A percentile compares a stretch with the other conserved stretches of the same genome.
These are phyloP conservation scores for Jatropha curcas DNA, from an alignment of 345 rosid species.

Conservation along the genomic window DNA sequence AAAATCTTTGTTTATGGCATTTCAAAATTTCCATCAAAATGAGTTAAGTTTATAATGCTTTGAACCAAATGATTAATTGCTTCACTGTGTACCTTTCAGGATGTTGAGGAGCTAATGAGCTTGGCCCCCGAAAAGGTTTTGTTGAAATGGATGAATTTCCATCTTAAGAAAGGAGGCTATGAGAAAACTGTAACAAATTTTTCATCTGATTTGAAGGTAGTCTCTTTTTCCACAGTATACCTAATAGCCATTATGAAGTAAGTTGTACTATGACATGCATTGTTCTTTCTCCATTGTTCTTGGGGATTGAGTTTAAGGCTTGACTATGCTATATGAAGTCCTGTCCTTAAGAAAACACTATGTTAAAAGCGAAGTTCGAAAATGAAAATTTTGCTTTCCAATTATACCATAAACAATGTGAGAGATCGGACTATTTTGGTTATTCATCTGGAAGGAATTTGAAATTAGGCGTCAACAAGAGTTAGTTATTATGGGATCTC, in stretches of 20 bases:
- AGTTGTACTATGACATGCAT: background rate
- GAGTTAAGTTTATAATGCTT: background rate
- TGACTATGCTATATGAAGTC: background rate
- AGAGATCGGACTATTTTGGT: background rate
- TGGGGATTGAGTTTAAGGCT: background rate
- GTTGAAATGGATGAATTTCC: constrained; percentile 91
- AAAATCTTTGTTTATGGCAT: constrained; percentile 16
- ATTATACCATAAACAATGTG: background rate
- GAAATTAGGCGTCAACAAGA: background rate
- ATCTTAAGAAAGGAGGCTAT: constrained; percentile 85
- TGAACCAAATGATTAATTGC: background rate
- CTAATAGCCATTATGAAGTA: background rate
- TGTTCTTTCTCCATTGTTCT: background rate
- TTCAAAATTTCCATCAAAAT: constrained; percentile 1
- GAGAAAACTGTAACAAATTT: constrained; percentile 76
- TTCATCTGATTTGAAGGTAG: constrained; percentile 86
- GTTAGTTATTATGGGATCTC: background rate
- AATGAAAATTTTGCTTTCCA: background rate
- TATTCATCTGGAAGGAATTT: background rate
- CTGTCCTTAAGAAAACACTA: background rate
- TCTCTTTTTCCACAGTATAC: constrained; percentile 14
- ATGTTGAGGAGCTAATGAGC: constrained; percentile 85
- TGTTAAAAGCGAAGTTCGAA: too few relatives aligned
- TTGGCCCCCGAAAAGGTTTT: constrained; percentile 88
- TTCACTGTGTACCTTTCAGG: constrained; percentile 45